These are phyloP conservation scores for Dalbergia oliveri DNA, from an alignment of 306 rosid species.

Conservation along the genomic window DNA sequence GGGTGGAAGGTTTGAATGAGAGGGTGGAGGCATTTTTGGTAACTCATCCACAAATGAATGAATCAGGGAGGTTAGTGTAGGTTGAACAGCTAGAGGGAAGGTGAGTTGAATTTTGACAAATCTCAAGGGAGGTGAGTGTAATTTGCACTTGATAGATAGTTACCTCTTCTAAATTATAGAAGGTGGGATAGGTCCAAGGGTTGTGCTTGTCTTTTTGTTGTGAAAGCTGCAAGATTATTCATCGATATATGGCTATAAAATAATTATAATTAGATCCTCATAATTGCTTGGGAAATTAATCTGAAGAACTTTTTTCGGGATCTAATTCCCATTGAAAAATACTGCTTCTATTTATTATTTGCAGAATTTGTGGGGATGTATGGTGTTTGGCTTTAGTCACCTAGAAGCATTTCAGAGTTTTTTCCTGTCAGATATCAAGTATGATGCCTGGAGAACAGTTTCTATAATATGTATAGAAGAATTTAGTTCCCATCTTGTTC, in stretches of 20 bases:
- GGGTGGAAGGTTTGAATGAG: too few species aligned
- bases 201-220: too few species aligned
- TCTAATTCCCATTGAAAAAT: neutral
- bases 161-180: neutral
- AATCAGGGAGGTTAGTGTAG: too few species aligned
- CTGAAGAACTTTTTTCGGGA: neutral
- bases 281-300: neutral
- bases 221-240: too few species aligned
- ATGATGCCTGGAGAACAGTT: conserved; percentile 2
- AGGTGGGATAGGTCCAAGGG: too few species aligned
- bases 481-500: neutral
- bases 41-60: too few species aligned
- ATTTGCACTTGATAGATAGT: neutral
- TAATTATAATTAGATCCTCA: neutral
- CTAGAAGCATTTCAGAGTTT: neutral
- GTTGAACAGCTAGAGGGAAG: too few species aligned
- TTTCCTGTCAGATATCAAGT: neutral
- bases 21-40: too few species aligned
- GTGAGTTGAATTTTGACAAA: too few species aligned
- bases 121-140: too few species aligned
- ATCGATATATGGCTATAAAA: neutral
- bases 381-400: neutral
- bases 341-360: neutral
- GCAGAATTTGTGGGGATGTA: neutral
- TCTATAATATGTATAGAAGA: neutral